These are phyloP conservation scores for Skeletonema potamos DNA, from an alignment of 108 stramenopile species.

Conservation along the genomic window DNA sequence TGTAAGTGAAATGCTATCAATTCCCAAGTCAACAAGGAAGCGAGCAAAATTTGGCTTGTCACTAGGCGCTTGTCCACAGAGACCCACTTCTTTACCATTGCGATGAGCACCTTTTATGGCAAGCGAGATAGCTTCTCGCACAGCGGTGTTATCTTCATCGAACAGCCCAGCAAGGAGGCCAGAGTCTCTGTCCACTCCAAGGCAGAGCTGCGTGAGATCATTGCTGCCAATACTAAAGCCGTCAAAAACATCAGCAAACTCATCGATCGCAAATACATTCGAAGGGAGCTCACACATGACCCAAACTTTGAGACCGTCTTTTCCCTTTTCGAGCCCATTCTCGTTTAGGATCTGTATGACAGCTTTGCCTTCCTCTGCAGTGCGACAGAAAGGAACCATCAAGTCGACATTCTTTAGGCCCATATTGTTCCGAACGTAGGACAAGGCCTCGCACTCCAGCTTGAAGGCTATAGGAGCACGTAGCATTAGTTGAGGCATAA, in stretches of 20 bases:
- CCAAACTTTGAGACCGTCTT: slow-evolving; percentile 43
- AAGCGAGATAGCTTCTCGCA: slow-evolving; percentile 19
- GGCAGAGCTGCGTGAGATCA: slow-evolving; percentile 40
- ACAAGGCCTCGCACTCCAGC: slow-evolving; percentile 46
- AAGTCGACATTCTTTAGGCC: slow-evolving; percentile 45
- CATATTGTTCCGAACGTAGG: slow-evolving; percentile 46
- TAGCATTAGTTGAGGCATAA: not conserved
- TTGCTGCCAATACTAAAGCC: slow-evolving; percentile 53
- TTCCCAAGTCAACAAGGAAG: slow-evolving; percentile 45
- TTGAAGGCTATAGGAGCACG: slow-evolving; percentile 11
- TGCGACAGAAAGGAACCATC: slow-evolving; percentile 56
- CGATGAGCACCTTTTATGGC: slow-evolving; percentile 39
- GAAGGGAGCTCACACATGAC: slow-evolving; percentile 57
- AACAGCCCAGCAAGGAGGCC: slow-evolving; percentile 36
- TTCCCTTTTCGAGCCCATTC: slow-evolving; percentile 35
- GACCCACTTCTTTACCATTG: slow-evolving; percentile 34
- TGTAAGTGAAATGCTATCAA: slow-evolving; percentile 49
- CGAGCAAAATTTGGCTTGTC: slow-evolving; percentile 43
- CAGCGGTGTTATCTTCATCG: slow-evolving; percentile 44
- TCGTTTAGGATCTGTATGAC: slow-evolving; percentile 38
- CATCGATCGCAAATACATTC: slow-evolving; percentile 43
- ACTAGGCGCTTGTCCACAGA: slow-evolving; percentile 49
- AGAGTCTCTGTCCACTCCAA: slow-evolving; percentile 49
- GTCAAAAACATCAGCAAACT: slow-evolving; percentile 47
- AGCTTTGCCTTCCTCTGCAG: slow-evolving; percentile 32